phyloP scores from a whole-genome alignment of 2,329 filamentous ascomycete genomes.

The Phialophora chinensis region DNA sequence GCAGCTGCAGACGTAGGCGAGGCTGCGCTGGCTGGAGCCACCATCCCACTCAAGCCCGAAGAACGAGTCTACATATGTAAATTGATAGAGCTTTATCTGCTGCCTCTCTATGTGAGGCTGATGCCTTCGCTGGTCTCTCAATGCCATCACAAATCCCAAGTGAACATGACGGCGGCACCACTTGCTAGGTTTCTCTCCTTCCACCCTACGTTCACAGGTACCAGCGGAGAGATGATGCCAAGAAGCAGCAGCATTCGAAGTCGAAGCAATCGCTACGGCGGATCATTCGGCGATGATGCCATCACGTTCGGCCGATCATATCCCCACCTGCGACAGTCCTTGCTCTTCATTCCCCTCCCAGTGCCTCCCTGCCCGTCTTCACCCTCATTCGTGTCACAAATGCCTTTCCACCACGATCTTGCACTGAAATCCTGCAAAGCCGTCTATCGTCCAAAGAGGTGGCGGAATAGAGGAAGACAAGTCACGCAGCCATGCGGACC shows the following conservation, averaged over 20 bases:
- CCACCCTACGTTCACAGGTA: too few relatives aligned
- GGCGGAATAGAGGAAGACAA: not conserved
- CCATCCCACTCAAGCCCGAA: not conserved
- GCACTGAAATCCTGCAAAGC: not conserved
- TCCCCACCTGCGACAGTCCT: not conserved
- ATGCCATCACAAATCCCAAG: too few relatives aligned
- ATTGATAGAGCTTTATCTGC: not conserved
- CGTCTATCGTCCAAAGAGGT: not conserved
- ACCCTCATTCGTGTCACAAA: not conserved
- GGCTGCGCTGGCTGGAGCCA: not conserved
- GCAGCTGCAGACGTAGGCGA: conserved; percentile 22
- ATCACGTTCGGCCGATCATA: not conserved
- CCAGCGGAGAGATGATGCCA: too few relatives aligned
- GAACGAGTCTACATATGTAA: not conserved
- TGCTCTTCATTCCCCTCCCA: not conserved
- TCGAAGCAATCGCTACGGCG: not conserved
- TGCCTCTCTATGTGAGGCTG: too few relatives aligned
- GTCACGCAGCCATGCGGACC: not conserved
- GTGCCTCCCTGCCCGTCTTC: not conserved
- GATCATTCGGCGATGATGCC: not conserved
- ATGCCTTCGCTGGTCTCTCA: too few relatives aligned
- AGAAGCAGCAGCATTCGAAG: not conserved
- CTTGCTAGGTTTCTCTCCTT: too few relatives aligned
- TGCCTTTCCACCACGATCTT: not conserved
- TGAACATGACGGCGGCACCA: too few relatives aligned